Evolutionary conservation across 148 eudicot species (phyloP), one percentile per base, ranked within the genome.

Genomic region (Dysphania ambrosioides): DNA sequence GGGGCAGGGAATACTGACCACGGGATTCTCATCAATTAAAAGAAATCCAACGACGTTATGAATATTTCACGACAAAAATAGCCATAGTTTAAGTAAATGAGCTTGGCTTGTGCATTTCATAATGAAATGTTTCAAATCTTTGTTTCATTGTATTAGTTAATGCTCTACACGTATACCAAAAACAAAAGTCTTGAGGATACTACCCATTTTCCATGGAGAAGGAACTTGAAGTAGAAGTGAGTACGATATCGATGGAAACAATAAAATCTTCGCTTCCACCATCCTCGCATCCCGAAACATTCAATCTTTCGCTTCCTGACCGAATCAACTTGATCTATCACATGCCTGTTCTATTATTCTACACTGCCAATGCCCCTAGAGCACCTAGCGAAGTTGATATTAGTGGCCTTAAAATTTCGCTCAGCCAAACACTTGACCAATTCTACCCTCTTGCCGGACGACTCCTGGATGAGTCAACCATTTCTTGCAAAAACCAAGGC

Each of bases 301-400:
- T 34, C 44, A 70, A 31, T 1, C 41, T 76, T 19, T 85, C 86
- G 1, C 65, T 78, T 3, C 8, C 87, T 0, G 88, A 87, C 78
- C 89, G 87, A 56, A 19, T 77, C 0, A 71, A 75, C 42, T 80
- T 85, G 2, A 68, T 71, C 3, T 41, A 27, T 3, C 80, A 70
- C 32, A 53, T 76, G 32, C 87, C 90, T 10, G 32, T 80, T 1
- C 72, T 84, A 47, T 73, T 82, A 51, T 89, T 72, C 76, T 87
- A 83, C 77, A 10, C 34, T 11, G 31, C 6, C 38, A 35, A 2
- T 35, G 18, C 65, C 35, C 56, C 66, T 18, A 47, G 51, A 24
- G 62, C 7, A n/a, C n/a, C n/a, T n/a, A n/a, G n/a, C n/a, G n/a
- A n/a, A 5, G 15, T 8, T 32, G 26, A 19, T 9, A 38, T n/a